These are phyloP conservation scores for Tylopilus cervinicoccineus DNA, from an alignment of 768 basidiomycete genomes.

Conservation along the genomic window DNA sequence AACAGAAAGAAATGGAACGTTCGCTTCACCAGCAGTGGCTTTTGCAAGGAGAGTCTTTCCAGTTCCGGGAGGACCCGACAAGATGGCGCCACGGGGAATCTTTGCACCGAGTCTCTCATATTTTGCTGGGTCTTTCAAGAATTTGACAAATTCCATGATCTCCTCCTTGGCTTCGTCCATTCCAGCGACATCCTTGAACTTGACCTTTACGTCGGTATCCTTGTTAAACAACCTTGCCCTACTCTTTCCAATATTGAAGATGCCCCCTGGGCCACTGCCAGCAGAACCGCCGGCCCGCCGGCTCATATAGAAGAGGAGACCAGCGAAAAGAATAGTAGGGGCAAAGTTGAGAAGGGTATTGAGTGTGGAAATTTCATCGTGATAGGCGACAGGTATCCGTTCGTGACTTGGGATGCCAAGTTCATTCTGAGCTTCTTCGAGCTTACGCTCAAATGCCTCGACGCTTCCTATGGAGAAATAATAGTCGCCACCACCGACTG, in stretches of 20 bases:
- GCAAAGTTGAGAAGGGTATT: slow-evolving; percentile 85
- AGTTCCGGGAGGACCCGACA: slow-evolving; percentile 95
- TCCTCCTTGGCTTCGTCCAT: slow-evolving; percentile 99
- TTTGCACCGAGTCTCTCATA: slow-evolving; percentile 98
- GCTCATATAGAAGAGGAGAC: slow-evolving; percentile 86
- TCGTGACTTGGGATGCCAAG: slow-evolving; percentile 89
- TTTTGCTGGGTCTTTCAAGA: slow-evolving; percentile 90
- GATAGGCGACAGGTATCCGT: slow-evolving; percentile 95
- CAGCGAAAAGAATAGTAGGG: slow-evolving; percentile 90
- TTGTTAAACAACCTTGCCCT: slow-evolving; percentile 94
- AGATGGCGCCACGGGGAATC: slow-evolving; percentile 92
- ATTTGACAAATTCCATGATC: slow-evolving; percentile 99
- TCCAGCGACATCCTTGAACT: slow-evolving; percentile 96
- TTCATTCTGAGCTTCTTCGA: slow-evolving; percentile 91
- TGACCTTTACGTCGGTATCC: slow-evolving; percentile 89
- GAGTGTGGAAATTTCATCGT: slow-evolving; percentile 86
- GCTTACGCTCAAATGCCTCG: slow-evolving; percentile 92
- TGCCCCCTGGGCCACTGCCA: slow-evolving; percentile 74
- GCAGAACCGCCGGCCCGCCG: slow-evolving; percentile 59
- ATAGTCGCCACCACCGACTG: slow-evolving; percentile 60
- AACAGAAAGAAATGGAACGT: slow-evolving; percentile 96
- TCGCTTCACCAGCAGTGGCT: slow-evolving; percentile 97
- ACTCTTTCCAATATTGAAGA: slow-evolving; percentile 97
- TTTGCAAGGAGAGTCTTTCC: slow-evolving; percentile 98
- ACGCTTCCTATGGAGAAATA: slow-evolving; percentile 97